A percentile compares a stretch with the other conserved stretches of the same genome.
Evolutionary conservation across 345 rosid genomes (phyloP).

Genomic region (Syzygium aromaticum): DNA sequence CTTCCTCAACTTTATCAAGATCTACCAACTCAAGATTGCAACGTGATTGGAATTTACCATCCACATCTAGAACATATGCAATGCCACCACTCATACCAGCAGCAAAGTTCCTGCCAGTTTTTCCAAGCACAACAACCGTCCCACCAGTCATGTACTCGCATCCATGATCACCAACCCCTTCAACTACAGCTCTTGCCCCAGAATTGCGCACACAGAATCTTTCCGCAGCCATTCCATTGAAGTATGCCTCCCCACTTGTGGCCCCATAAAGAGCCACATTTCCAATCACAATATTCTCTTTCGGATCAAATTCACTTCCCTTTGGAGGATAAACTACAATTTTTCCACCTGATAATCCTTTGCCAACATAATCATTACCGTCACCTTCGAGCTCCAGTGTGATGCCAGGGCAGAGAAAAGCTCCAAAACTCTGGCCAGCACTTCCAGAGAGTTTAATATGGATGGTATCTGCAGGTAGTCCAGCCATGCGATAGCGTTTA

Average conservation of each 20-base stretch:
- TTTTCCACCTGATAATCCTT: slow-evolving; percentile 98
- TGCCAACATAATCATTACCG: slow-evolving; percentile 94
- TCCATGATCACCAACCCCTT: slow-evolving; percentile 99
- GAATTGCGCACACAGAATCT: slow-evolving; percentile 98
- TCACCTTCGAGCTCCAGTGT: slow-evolving; percentile 94
- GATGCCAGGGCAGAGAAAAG: slow-evolving; percentile 90
- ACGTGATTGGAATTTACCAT: slow-evolving; percentile 67
- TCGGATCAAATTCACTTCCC: slow-evolving; percentile 87
- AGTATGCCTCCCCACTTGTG: slow-evolving; percentile 83
- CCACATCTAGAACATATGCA: slow-evolving; percentile 86
- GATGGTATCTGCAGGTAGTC: slow-evolving; percentile 82
- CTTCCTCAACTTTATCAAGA: slow-evolving; percentile 92
- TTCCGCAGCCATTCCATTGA: slow-evolving; percentile 99
- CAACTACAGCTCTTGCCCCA: slow-evolving; percentile 96
- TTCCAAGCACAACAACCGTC: slow-evolving; percentile 89
- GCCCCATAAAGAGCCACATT: slow-evolving; percentile 98
- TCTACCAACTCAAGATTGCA: slow-evolving; percentile 92
- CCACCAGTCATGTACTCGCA: slow-evolving; percentile 99
- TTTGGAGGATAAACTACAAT: slow-evolving; percentile 88
- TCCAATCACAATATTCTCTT: slow-evolving; percentile 92
- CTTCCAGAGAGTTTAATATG: slow-evolving; percentile 87
- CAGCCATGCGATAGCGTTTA: slow-evolving; percentile 68
- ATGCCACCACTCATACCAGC: slow-evolving; percentile 99
- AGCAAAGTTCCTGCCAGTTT: slow-evolving; percentile 98
- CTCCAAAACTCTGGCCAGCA: slow-evolving; percentile 99